phyloP scores from a whole-genome alignment of 2,329 filamentous ascomycete species.

The Aureobasidium vineae region DNA sequence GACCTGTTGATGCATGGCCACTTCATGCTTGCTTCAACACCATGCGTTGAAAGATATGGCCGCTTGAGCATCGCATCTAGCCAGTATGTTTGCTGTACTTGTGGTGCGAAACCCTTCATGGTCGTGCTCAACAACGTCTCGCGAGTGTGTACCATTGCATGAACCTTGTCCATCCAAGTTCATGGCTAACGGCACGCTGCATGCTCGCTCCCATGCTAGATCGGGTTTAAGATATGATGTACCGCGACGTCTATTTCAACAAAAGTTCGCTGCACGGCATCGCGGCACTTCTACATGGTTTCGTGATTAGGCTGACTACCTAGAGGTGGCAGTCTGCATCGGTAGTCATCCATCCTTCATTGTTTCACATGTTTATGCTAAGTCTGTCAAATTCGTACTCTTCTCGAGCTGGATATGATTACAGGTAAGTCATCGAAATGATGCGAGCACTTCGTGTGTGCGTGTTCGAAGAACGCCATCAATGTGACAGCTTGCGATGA shows the following conservation, averaged over 20 bases:
- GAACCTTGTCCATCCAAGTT: neutral
- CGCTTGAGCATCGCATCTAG: neutral
- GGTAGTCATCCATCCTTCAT: neutral
- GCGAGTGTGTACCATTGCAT: neutral
- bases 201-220: neutral
- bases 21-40: neutral
- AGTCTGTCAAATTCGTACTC: neutral
- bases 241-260: neutral
- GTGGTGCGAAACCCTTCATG: neutral
- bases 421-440: neutral
- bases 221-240: slow-evolving; percentile 4
- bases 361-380: neutral
- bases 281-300: slow-evolving; percentile 5
- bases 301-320: neutral
- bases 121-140: neutral
- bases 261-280: neutral
- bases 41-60: neutral
- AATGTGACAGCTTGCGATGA: neutral
- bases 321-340: neutral
- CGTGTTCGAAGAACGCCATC: neutral
- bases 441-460: neutral
- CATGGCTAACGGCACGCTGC: slow-evolving; percentile 1
- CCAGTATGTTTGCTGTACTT: neutral
- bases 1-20: neutral
- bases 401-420: neutral